A percentile compares a stretch with the other conserved stretches of the same genome.
These are phyloP conservation scores for Chytriomyces confervae DNA, from an alignment of 192 early-diverging fungal genomes.

Conservation along the genomic window DNA sequence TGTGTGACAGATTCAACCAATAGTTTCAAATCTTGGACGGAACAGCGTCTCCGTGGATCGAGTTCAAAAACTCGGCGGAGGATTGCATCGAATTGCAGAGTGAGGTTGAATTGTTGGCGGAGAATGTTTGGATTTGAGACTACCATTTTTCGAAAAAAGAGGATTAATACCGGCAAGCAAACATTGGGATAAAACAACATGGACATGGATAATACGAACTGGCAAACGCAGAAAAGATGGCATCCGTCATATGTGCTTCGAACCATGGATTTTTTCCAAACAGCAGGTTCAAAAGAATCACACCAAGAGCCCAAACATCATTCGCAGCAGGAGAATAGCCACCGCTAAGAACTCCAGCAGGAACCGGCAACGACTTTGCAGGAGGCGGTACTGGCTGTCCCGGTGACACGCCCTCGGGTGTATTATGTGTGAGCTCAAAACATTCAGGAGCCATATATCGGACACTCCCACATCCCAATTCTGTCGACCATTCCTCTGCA, in stretches of 20 bases:
- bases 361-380: conserved; percentile 55
- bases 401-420: conserved; percentile 49
- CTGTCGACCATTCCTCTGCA: conserved; percentile 68
- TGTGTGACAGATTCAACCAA: conserved; percentile 18
- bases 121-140: conserved; percentile 40
- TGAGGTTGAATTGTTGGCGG: conserved; percentile 55
- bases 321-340: conserved; percentile 73
- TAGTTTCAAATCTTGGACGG: conserved; percentile 33
- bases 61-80: conserved; percentile 76
- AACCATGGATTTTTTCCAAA: conserved; percentile 85
- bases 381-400: conserved; percentile 55
- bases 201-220: conserved; percentile 12
- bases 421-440: conserved; percentile 40
- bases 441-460: conserved; percentile 89
- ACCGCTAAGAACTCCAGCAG: conserved; percentile 46
- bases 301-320: conserved; percentile 90
- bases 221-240: conserved; percentile 73
- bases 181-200: not conserved
- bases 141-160: not conserved
- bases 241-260: conserved; percentile 63
- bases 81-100: conserved; percentile 70
- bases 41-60: conserved; percentile 46
- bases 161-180: conserved; percentile 52
- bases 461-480: conserved; percentile 87
- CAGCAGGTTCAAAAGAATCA: conserved; percentile 88